Percentiles rank a stretch among this genome's conserved stretches.
These are phyloP conservation scores for Leucogyrophana mollusca DNA, from an alignment of 768 basidiomycete genomes.

Conservation along the genomic window DNA sequence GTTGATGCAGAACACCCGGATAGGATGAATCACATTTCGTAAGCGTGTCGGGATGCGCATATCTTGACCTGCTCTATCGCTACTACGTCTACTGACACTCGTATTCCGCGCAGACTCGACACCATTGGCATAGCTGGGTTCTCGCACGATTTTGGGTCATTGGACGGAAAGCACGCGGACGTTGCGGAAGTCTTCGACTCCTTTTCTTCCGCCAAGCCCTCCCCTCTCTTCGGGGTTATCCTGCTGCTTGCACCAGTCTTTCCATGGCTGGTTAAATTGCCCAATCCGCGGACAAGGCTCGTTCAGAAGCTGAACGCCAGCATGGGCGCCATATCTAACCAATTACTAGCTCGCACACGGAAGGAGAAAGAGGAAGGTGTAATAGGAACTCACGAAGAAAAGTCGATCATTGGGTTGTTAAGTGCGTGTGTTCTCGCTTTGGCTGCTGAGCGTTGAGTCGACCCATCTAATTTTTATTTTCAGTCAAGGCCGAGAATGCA, in stretches of 20 bases:
- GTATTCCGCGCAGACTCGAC: slow-evolving; percentile 21
- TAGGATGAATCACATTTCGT: slow-evolving; percentile 4
- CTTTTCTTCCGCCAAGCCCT: slow-evolving; percentile 9
- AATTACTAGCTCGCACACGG: slow-evolving; percentile 26
- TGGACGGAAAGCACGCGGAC: slow-evolving; percentile 24
- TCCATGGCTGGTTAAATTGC: slow-evolving; percentile 25
- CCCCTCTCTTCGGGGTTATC: neutral
- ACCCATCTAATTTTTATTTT: neutral
- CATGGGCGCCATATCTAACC: slow-evolving; percentile 28
- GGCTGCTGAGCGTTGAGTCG: slow-evolving; percentile 10
- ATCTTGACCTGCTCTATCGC: neutral
- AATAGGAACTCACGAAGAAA: slow-evolving; percentile 21
- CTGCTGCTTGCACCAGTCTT: slow-evolving; percentile 9
- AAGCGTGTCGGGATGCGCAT: neutral
- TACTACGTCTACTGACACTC: neutral
- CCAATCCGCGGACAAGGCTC: slow-evolving; percentile 20
- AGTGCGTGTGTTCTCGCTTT: slow-evolving; percentile 17
- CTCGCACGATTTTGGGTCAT: slow-evolving; percentile 32
- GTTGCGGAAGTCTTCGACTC: slow-evolving; percentile 22
- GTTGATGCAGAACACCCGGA: neutral
- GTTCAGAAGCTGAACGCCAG: slow-evolving; percentile 21
- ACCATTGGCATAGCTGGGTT: slow-evolving; percentile 34
- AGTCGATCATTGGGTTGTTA: slow-evolving; percentile 31
- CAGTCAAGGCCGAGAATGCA: slow-evolving; percentile 35
- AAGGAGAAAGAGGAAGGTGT: slow-evolving; percentile 24